Evolutionary conservation across 1,284 basidiomycete genomes (phyloP), one percentile per base, ranked within the genome.

Genomic region (Singerocomus rubriflavus): DNA sequence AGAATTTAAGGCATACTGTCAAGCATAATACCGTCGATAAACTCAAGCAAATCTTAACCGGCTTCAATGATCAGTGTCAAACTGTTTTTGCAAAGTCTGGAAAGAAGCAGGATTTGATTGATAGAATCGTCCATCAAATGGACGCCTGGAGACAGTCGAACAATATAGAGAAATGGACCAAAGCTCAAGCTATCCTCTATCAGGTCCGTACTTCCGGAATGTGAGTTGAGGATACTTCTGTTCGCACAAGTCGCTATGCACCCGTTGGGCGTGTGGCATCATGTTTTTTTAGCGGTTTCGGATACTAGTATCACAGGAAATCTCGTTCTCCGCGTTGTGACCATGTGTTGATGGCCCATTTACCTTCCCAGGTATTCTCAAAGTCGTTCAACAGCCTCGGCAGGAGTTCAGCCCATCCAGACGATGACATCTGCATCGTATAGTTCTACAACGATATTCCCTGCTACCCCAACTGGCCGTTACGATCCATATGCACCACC

Each of bases 31-130:
- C 87, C 6, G 87, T 92, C 53, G 90, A 91, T 68, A 81, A 75
- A 66, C 80, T 91, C 57, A 92, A 92, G 69, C 79, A 81, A 60
- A 85, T 91, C 57, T 74, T 92, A 49, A 70, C 72, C 31, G 80
- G 81, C 27, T 73, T 91, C 59, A 90, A 90, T 72, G 84, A 88
- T 37, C 80, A 88, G 63, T 88, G 88, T 62, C 71, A 73, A 45
- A 80, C 80, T 6, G 77, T 79, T 57, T 72, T 91, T 26, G 76
- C 79, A 46, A 87, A 88, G 68, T 77, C 84, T n/a, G 90, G 90
- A 32, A 89, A 86, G 72, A 93, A 93, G 65, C 82, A 87, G 57
- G 88, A 91, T 27, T 78, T 92, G 41, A 90, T 92, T 62, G 82
- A 90, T 63, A 78, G 84, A 53, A 83, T 89, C 54, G 68, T 75